Evolutionary conservation across 805 yeast genomes (phyloP), one percentile per base, ranked within the genome.

Genomic region (Nakazawaea siamensis): DNA sequence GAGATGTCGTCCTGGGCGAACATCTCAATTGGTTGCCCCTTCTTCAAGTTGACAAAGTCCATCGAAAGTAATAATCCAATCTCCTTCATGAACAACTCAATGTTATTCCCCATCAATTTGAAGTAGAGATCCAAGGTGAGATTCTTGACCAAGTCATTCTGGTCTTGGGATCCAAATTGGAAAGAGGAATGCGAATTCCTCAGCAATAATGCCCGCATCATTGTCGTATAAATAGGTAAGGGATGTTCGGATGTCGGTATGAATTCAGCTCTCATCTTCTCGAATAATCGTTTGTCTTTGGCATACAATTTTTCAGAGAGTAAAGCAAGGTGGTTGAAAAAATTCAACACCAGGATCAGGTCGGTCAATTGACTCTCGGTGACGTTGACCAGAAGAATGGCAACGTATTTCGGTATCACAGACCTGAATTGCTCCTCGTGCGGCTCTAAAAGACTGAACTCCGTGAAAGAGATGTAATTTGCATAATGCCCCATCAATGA

Each of bases 11-110:
- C 34, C 13, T 30, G 34, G 13, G 29, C 39, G 21, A 31, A 31
- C 9, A 18, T 15, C 11, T 30, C 15, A 10, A 27, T 10, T 3
- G 5, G 8, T 5, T 36, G 19, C 4, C 35, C 33, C 15, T 25
- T 23, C 24, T 36, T 36, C 14, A 17, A n/a, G 11, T 27, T 31
- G 4, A 36, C 29, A 16, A 36, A 36, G 24, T 31, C 35, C 39
- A 36, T 36, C 25, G 35, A 23, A 10, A 36, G 11, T n/a, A 36
- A 19, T n/a, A 36, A 18, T n/a, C 39, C 39, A 5, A 36, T 18
- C 16, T 36, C 39, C 12, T 23, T 17, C 13, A 27, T 13, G 17
- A 36, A 31, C 13, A 8, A 11, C 7, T 31, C 39, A 2, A 36
- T 31, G 14, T 27, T 19, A 14, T 36, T 36, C 14, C 39, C 39